Base-by-base conservation (phyloP, 352 stramenopile genomes). In the Globisporangium radiosum region DNA sequence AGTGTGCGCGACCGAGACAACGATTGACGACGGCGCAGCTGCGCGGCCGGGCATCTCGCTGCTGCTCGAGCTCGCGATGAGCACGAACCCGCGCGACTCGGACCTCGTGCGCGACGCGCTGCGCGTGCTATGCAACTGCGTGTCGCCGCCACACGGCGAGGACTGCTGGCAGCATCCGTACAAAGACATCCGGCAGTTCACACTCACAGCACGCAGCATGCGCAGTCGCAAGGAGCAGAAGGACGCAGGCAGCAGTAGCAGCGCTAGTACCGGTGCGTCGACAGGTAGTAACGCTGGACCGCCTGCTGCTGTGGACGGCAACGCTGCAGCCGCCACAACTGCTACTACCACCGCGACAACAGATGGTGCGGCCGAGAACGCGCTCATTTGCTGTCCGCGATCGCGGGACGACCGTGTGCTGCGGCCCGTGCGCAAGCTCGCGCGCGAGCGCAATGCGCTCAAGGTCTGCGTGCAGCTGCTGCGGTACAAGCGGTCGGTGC, bases 401-500 rank as follows among this genome's bases (percentile, higher is more conserved):
- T 78, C 78, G 33, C 78, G 75, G 59, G 81, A 90, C 25, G 81
- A 91, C 65, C 88, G 80, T 42, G 69, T 75, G 19, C 54, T 92
- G 14, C 71, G 82, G 38, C 78, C 82, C 2, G 84, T 94, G 37
- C 75, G 84, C 10, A 89, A 86, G 44, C 55, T 92, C 8, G 85
- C 85, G 1, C 66, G 85, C 52, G 85, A 92, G 52, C 81, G 81
- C 39, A 94, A 92, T 59, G 82, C 85, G 0, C 91, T 94, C 59
- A 91, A 94, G 65, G 86, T 96, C 7, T 94, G 88, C 37, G 70
- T 95, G 0, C 87, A 92, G 55, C 65, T 96, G 47, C 73, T 96
- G 43, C 75, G 85, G 3, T 96, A 96, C 71, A 90, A 92, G 56
- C 70, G 87, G 7, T 95, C 86, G 0, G 82, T 94, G 8, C 83